These are phyloP conservation scores for Phytopythium mirpurense DNA, from an alignment of 352 stramenopile species.

Conservation along the genomic window DNA sequence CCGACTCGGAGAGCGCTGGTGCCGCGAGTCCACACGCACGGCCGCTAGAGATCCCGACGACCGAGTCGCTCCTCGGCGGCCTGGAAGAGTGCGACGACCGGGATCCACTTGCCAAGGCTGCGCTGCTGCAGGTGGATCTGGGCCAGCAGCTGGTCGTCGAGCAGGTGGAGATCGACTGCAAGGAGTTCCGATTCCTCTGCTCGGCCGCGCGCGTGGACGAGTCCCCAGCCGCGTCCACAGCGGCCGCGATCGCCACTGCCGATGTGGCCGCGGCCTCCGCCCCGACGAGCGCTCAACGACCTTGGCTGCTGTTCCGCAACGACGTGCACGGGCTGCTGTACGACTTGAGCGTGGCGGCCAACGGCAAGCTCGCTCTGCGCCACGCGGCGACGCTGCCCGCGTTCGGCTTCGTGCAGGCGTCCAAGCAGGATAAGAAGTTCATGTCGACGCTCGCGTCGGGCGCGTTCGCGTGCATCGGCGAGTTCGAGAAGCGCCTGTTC, in stretches of 20 bases:
- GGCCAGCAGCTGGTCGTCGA: conserved; percentile 30
- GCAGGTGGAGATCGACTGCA: conserved; percentile 60
- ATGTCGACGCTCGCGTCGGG: conserved; percentile 47
- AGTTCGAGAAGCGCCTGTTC: conserved; percentile 76
- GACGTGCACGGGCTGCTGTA: conserved; percentile 79
- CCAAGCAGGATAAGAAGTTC: conserved; percentile 87
- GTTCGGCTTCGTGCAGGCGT: conserved; percentile 84
- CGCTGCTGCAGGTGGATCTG: conserved; percentile 43
- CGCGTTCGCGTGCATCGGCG: conserved; percentile 63
- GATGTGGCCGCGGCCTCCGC: not conserved
- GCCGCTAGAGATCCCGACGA: conserved; percentile 53
- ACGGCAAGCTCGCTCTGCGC: conserved; percentile 20
- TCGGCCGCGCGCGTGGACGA: conserved; percentile 15
- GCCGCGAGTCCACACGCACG: conserved; percentile 11
- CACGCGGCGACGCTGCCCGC: conserved; percentile 62
- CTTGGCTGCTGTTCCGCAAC: conserved; percentile 69
- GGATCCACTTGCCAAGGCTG: conserved; percentile 64
- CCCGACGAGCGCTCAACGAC: not conserved
- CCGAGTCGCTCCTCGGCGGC: conserved; percentile 70
- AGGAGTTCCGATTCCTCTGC: conserved; percentile 60
- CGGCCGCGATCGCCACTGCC: not conserved
- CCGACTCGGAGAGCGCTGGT: not conserved
- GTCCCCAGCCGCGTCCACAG: conserved; percentile 13
- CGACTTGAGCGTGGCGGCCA: conserved; percentile 18
- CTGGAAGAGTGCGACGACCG: conserved; percentile 81